Evolutionary conservation across 768 basidiomycete species (phyloP), one percentile per base, ranked within the genome.

Genomic region (Pisolithus tinctorius): DNA sequence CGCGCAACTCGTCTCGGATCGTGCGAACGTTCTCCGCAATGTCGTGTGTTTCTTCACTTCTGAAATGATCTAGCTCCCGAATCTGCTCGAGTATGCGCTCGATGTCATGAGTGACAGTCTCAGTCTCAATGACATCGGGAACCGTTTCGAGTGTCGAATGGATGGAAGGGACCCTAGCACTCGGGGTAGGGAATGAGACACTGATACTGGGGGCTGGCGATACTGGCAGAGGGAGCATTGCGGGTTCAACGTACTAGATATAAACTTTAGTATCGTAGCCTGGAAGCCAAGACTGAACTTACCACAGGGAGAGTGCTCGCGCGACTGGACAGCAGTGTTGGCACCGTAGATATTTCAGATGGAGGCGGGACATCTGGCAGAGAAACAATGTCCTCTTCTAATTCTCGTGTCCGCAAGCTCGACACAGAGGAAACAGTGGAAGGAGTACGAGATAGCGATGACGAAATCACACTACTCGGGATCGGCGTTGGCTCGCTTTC

Each of bases 1-100:
- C 80, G 11, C 73, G 74, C 3, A 95, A 69, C 56, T 88, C 83
- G 36, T 83, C 74, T 51, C 85, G 78, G 37, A 96, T 79, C 0
- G 81, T 78, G 47, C 78, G 78, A 4, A 95, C 73, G 60, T 86
- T 83, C 43, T 80, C 81, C 0, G 77, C 74, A 7, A 93, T 62
- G 14, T 83, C 83, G 26, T 78, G 73, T 29, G 74, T 78, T 56
- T 93, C 87, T 3, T 78, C 72, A 0, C 80, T 83, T 48, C 86
- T 71, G 16, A 73, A 70, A 30, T 76, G 71, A 57, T 91, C 82
- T 11, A 91, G 60, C 48, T 88, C 83, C 47, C 87, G 81, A 9
- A 84, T 64, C 49, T 74, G 72, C 37, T 79, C 71, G 45, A 83
- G 63, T 16, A 83, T 56, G 7, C 72, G 63, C 64, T 81, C 66